Evolutionary conservation across 2,329 filamentous ascomycete genomes (phyloP).

Genomic region (Leptoxyphium fumago): DNA sequence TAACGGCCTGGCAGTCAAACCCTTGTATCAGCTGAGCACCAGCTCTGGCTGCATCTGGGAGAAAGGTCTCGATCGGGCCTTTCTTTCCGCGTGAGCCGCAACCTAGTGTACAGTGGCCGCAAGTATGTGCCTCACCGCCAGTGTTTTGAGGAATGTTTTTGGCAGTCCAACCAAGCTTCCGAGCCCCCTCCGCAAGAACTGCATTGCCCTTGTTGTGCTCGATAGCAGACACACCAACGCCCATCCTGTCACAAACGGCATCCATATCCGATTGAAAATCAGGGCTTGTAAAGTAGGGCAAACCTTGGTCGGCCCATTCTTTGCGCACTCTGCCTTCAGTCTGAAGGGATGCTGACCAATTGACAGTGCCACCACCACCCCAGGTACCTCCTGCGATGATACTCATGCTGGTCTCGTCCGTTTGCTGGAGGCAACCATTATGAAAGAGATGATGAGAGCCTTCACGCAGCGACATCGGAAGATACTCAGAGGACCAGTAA

Average conservation of each 20-base stretch:
- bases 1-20: conserved; percentile 53
- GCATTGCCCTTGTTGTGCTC: conserved; percentile 60
- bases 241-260: conserved; percentile 64
- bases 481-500: conserved; percentile 54
- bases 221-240: conserved; percentile 50
- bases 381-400: conserved; percentile 57
- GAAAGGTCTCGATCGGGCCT: conserved; percentile 60
- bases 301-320: conserved; percentile 60
- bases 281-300: conserved; percentile 58
- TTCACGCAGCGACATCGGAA: conserved; percentile 56
- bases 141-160: conserved; percentile 66
- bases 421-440: conserved; percentile 46
- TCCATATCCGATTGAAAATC: conserved; percentile 70
- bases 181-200: conserved; percentile 58
- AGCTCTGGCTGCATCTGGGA: conserved; percentile 63
- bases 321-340: conserved; percentile 62
- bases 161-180: conserved; percentile 57
- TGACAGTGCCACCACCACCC: conserved; percentile 78
- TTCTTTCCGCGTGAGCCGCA: conserved; percentile 58
- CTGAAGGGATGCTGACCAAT: conserved; percentile 59
- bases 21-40: conserved; percentile 78
- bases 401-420: conserved; percentile 33
- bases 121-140: conserved; percentile 57
- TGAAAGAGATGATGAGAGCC: conserved; percentile 54
- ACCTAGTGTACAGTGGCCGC: conserved; percentile 46